Percentiles rank a stretch among this genome's conserved stretches.
phyloP scores from a whole-genome alignment of 2,329 filamentous ascomycete genomes.

The Mycosphaerelloides madeirae region DNA sequence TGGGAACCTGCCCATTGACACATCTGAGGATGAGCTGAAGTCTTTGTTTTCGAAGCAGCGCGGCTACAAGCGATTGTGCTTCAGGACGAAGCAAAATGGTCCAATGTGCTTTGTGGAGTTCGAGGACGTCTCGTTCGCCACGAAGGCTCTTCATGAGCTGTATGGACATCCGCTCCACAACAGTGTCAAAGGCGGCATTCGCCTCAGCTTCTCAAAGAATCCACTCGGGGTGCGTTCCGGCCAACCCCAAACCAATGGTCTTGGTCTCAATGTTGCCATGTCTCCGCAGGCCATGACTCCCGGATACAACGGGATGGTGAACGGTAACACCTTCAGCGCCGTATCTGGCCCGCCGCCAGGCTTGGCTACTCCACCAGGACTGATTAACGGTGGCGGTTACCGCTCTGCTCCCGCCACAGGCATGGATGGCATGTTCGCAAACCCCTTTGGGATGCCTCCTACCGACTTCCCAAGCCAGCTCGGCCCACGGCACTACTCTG shows the following conservation, averaged over 20 bases:
- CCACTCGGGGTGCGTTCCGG: slow-evolving; percentile 84
- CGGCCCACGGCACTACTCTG: slow-evolving; percentile 20
- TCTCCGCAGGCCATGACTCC: slow-evolving; percentile 50
- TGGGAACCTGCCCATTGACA: slow-evolving; percentile 89
- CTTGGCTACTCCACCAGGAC: slow-evolving; percentile 62
- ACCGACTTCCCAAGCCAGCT: slow-evolving; percentile 22
- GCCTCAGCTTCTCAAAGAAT: slow-evolving; percentile 95
- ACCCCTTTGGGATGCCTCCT: slow-evolving; percentile 23
- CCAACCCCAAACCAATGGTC: slow-evolving; percentile 56
- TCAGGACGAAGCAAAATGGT: slow-evolving; percentile 89
- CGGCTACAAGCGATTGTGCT: slow-evolving; percentile 92
- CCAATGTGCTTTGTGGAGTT: slow-evolving; percentile 99
- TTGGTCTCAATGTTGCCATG: slow-evolving; percentile 48
- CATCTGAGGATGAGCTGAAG: slow-evolving; percentile 92
- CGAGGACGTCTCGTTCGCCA: slow-evolving; percentile 86
- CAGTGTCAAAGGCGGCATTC: slow-evolving; percentile 89
- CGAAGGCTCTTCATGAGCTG: slow-evolving; percentile 81
- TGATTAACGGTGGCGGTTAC: slow-evolving; percentile 15
- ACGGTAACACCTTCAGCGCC: slow-evolving; percentile 60
- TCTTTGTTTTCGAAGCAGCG: slow-evolving; percentile 87
- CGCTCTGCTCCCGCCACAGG: slow-evolving; percentile 14
- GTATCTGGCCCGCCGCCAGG: slow-evolving; percentile 69
- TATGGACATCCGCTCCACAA: slow-evolving; percentile 86
- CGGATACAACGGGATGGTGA: slow-evolving; percentile 56
- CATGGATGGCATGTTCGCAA: slow-evolving; percentile 28